Evolutionary conservation across 164 flowering plant species (phyloP), one percentile per base, ranked within the genome.

Genomic region (Tinospora cordifolia): DNA sequence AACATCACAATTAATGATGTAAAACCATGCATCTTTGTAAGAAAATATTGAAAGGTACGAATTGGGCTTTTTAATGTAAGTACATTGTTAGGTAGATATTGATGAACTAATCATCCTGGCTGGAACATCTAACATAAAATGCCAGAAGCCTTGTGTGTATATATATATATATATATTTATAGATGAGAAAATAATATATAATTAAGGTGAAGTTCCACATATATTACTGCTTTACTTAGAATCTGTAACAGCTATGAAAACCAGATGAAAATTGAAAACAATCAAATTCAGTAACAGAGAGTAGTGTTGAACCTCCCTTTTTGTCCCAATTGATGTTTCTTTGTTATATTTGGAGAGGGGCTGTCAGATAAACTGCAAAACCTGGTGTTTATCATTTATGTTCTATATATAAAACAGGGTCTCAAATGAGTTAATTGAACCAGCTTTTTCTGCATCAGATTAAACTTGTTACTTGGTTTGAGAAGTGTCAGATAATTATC

Each of bases 271-370:
- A 41, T 8, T 8, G 46, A 12, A 41, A 41, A 41, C 59, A 17
- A 17, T n/a, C 24, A 65, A 38, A 65, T 11, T 40, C 25, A 17
- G 7, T 38, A 51, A 51, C 15, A 40, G 0, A n/a, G 26, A 39
- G 68, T 38, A 17, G 25, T 10, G 40, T 39, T 65, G 68, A 65
- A 65, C 26, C 68, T 19, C 41, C 51, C 44, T 65, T 65, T 24
- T 24, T n/a, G 47, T 22, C 13, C 6, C 14, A 65, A 44, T 13
- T 65, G 68, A 22, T 19, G 68, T 14, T 38, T 7, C 21, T 65
- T 65, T 38, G 46, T 41, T 34, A 65, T 22, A 39, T 65, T 65
- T 21, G 65, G 66, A 65, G 59, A 51, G 19, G 46, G 59, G 59
- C 7, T 51, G 21, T 4, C 59, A 51, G 0, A 15, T 51, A 17